Conservation (phyloP, 768 basidiomycete species). For the Hemileccinum impolitum region DNA sequence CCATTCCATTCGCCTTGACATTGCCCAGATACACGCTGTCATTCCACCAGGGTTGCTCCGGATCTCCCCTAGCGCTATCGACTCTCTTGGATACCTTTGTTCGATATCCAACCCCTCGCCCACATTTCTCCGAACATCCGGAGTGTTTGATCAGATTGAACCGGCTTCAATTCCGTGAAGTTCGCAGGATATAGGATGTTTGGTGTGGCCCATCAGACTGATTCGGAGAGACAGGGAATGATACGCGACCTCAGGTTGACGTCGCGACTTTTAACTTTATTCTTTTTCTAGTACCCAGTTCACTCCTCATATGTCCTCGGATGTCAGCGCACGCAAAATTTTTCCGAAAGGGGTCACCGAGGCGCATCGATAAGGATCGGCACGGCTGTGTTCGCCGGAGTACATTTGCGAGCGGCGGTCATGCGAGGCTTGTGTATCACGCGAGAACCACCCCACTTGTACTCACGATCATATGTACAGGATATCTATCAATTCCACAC, state of each 20-base stretch:
- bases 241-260: constrained; percentile 16
- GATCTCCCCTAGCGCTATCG: too few species aligned
- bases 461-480: constrained; percentile 22
- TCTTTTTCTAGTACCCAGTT: constrained; percentile 6
- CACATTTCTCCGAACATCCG: constrained; percentile 6
- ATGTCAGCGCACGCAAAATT: not conserved
- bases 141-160: constrained; percentile 19
- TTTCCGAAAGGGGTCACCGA: constrained; percentile 19
- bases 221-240: constrained; percentile 3
- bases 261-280: constrained; percentile 18
- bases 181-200: not conserved
- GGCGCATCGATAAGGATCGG: constrained; percentile 31
- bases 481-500: constrained; percentile 8
- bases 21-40: too few species aligned
- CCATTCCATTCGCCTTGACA: not conserved
- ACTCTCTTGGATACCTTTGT: not conserved
- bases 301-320: constrained; percentile 19
- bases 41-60: too few species aligned
- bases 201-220: constrained; percentile 12
- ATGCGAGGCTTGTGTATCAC: constrained; percentile 13
- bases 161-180: constrained; percentile 6
- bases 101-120: too few species aligned
- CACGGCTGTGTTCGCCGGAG: constrained; percentile 8
- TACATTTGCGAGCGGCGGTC: constrained; percentile 13
- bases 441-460: constrained; percentile 12